Evolutionary conservation across 768 basidiomycete species (phyloP).

Genomic region (Panaeolus papilionaceus): DNA sequence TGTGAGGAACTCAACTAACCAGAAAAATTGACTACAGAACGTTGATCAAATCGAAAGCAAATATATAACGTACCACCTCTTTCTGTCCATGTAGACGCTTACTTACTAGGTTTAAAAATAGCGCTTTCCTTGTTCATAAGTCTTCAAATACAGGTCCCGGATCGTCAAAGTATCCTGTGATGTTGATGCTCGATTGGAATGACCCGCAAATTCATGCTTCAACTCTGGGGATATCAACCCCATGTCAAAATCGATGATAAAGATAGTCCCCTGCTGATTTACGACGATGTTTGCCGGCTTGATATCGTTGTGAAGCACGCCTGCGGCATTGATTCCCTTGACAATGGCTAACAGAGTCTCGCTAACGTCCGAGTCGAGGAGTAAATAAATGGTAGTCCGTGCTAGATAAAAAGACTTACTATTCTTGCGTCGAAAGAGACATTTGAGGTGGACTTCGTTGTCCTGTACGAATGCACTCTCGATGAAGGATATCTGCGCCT

Average conservation of each 20-base stretch:
- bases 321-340: neutral
- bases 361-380: neutral
- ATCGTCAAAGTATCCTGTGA: neutral
- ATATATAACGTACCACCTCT: too few species aligned
- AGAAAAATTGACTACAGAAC: too few species aligned
- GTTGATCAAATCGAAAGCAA: too few species aligned
- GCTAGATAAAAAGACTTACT: neutral
- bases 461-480: neutral
- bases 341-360: neutral
- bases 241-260: neutral
- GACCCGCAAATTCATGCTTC: neutral
- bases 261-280: neutral
- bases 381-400: too few species aligned
- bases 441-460: too few species aligned
- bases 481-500: neutral
- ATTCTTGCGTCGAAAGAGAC: neutral
- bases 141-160: neutral
- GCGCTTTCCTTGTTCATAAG: neutral
- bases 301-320: neutral
- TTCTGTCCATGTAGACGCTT: too few species aligned
- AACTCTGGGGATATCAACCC: neutral
- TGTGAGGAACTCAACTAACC: too few species aligned
- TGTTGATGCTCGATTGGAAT: neutral
- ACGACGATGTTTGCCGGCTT: neutral
- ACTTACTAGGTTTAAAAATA: neutral